phyloP scores from a whole-genome alignment of 345 rosid genomes.

The Zanthoxylum bungeanum region DNA sequence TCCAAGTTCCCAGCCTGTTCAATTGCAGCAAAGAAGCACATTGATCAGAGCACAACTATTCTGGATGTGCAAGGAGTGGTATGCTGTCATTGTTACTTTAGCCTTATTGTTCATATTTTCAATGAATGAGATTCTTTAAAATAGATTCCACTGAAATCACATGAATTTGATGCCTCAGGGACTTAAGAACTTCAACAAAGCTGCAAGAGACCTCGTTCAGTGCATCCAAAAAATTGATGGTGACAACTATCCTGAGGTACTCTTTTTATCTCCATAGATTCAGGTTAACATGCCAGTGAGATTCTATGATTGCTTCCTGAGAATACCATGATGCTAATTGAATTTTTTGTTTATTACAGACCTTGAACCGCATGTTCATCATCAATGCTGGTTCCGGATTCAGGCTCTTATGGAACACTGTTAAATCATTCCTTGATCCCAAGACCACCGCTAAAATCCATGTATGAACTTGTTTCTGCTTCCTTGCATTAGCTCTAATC shows the following conservation, averaged over 20 bases:
- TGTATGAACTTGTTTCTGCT: conserved; percentile 30
- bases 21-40: conserved; percentile 64
- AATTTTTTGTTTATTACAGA: conserved; percentile 39
- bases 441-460: conserved; percentile 87
- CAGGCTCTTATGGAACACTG: conserved; percentile 81
- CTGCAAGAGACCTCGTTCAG: conserved; percentile 74
- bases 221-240: conserved; percentile 77
- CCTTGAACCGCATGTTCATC: conserved; percentile 90
- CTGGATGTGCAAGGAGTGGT: conserved; percentile 97
- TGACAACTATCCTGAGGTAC: conserved; percentile 90
- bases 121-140: neutral
- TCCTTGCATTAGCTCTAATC: neutral
- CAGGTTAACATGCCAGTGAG: neutral
- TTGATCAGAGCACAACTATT: conserved; percentile 91
- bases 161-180: conserved; percentile 48
- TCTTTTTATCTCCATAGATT: neutral
- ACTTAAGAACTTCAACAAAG: conserved; percentile 76
- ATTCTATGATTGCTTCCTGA: neutral
- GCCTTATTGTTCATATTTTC: neutral
- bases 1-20: conserved; percentile 83
- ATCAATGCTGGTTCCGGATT: conserved; percentile 94
- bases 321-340: conserved; percentile 12
- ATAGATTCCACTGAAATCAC: neutral
- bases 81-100: conserved; percentile 26
- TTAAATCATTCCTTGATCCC: conserved; percentile 80